Evolutionary conservation across 352 stramenopile genomes (phyloP), one percentile per base, ranked within the genome.

Genomic region (Phytopythium aichiense): DNA sequence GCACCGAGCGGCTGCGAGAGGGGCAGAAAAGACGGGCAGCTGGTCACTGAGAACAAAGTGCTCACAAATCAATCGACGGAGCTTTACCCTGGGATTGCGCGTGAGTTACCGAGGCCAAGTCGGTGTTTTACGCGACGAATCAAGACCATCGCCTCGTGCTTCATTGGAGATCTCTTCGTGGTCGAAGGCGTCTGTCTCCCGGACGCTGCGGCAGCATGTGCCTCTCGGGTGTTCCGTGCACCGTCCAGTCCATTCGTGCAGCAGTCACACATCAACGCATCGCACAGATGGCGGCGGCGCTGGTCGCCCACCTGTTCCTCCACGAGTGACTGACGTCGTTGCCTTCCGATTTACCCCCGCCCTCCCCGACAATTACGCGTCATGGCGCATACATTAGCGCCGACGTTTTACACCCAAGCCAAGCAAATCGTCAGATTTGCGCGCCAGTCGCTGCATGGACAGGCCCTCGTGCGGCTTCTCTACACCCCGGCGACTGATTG

Each of bases 41-140:
- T 42, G 31, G 51, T 57, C 20, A 45, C 20, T 45, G 31, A 57
- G 51, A 57, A 57, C 20, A 15, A 56, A 38, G 49, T 38, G 49
- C 12, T 13, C 50, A 56, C 49, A 38, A 55, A 40, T 55, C 50
- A 55, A 23, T 56, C 43, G 50, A 56, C 23, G 8, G 13, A 20
- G 7, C 25, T 15, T 16, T 18, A 56, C 30, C 35, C 50, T 38
- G 15, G 50, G 11, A 25, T 40, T 38, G 49, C 23, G 23, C 25
- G 49, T 22, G 37, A 7, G 11, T 43, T 31, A 30, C 25, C 25
- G 25, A 30, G 25, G 25, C 1, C 25, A 30, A 1, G 25, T 30
- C 25, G 25, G 25, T 30, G 25, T 30, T 30, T 30, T 30, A 30
- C 25, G 25, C 25, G 25, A 3, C 25, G 25, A 30, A 30, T 3